Percentiles rank a stretch among this genome's conserved stretches.
phyloP scores from a whole-genome alignment of 495 filamentous ascomycete species.

The Rhypophila decipiens region DNA sequence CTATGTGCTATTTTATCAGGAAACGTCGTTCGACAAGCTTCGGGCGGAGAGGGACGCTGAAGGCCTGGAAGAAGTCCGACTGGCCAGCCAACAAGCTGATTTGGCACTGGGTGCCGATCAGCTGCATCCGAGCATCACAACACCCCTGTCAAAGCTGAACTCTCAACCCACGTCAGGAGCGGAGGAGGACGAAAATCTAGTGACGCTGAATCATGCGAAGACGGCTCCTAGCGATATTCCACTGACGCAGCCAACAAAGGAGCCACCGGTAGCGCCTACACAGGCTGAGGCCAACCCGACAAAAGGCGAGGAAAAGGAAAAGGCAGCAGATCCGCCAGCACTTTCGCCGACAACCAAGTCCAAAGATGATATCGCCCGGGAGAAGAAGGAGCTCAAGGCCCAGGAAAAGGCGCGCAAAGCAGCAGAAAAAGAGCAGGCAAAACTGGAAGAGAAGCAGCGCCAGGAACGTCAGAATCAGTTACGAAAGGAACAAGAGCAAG shows the following conservation, averaged over 20 bases:
- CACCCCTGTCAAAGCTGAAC: conserved; percentile 30
- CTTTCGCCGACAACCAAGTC: conserved; percentile 34
- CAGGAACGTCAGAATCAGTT: conserved; percentile 25
- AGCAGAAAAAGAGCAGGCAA: conserved; percentile 58
- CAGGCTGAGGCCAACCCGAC: conserved; percentile 22
- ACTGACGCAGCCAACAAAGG: conserved; percentile 3
- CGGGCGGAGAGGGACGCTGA: conserved; percentile 77
- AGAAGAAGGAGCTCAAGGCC: conserved; percentile 47
- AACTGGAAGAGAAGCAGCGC: conserved; percentile 47
- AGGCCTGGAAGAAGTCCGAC: conserved; percentile 56
- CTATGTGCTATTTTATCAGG: conserved; percentile 96
- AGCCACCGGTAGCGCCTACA: conserved; percentile 21
- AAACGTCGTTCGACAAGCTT: conserved; percentile 87
- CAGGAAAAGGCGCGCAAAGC: conserved; percentile 63
- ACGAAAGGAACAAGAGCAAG: conserved; percentile 36
- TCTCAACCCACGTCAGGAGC: conserved; percentile 31
- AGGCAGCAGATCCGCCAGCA: conserved; percentile 12
- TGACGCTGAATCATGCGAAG: conserved; percentile 50
- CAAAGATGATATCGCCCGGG: conserved; percentile 48
- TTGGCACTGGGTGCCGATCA: conserved; percentile 38
- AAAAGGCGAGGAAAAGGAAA: conserved; percentile 12
- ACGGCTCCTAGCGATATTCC: conserved; percentile 48
- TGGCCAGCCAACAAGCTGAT: conserved; percentile 49
- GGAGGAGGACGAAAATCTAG: conserved; percentile 49
- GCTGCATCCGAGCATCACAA: conserved; percentile 28